Evolutionary conservation across 768 basidiomycete species (phyloP), one percentile per base, ranked within the genome.

Genomic region (Terana coerulea): DNA sequence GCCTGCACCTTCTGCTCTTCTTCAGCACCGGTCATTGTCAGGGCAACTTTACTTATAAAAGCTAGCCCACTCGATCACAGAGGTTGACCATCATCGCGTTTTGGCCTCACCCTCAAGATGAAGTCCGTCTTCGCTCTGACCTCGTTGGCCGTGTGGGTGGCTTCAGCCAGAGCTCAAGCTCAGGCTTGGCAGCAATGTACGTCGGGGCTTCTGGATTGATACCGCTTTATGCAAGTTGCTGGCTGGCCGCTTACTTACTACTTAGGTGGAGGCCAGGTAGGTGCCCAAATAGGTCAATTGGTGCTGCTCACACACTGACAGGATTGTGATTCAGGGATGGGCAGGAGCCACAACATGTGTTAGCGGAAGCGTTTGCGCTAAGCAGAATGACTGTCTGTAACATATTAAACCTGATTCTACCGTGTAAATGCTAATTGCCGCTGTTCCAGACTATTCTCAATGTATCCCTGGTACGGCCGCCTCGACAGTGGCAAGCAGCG

Each of bases 181-280:
- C 21, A 48, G n/a, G 34, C 47, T 3, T 61, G 43, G 21, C 51
- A 49, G 29, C 59, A 61, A 47, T 61, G 59, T 61, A 24, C 54
- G 59, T 39, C 29, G 30, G 29, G 56, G 61, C 52, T 6, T 73
- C 75, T 1, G 79, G 80, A 0, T 75, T 78, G 11, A n/a, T 44
- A 34, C 11, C 83, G 76, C 52, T 75, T 76, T 57, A 72, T 84
- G 42, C 81, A 83, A 62, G 71, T 77, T 35, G 79, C 80, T 64
- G 83, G 81, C 64, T 82, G 81, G 48, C 82, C 79, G 21, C 67
- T 82, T 26, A 82, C 72, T 25, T 39, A 15, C 24, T 19, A 3
- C 12, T 4, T 46, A 61, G 59, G 59, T 44, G 57, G 59, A 28
- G 59, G 59, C 35, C 53, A 47, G 52, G 59, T 61, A 68, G 69